phyloP scores from a whole-genome alignment of 306 rosid genomes.

The Herpetospermum pedunculosum region DNA sequence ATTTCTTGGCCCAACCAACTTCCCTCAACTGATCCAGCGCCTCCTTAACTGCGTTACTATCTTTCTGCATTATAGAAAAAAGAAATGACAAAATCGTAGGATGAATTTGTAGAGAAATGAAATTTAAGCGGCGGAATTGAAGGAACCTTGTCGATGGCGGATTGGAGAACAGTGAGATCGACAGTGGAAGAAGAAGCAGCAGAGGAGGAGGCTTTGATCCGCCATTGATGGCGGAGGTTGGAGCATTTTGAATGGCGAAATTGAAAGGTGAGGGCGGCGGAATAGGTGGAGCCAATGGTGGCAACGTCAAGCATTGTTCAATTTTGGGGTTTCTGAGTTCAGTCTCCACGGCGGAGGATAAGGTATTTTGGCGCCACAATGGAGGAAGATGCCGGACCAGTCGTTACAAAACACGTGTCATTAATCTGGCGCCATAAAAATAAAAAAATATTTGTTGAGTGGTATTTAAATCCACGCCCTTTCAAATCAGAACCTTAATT shows the following conservation, averaged over 20 bases:
- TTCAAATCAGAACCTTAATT: constrained; percentile 3
- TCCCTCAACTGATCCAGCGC: constrained; percentile 70
- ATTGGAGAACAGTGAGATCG: constrained; percentile 58
- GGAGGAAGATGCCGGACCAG: background rate
- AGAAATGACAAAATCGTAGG: too few relatives aligned
- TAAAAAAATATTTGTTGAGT: constrained; percentile 14
- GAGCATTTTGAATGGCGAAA: constrained; percentile 6
- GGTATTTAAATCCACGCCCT: constrained; percentile 29
- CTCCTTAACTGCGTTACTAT: constrained; percentile 66
- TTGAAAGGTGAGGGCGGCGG: background rate
- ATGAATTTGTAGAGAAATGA: background rate
- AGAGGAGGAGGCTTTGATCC: constrained; percentile 45
- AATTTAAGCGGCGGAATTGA: background rate
- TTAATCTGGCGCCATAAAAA: background rate
- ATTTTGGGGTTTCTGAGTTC: background rate
- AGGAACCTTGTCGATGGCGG: constrained; percentile 78
- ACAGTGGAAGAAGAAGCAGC: constrained; percentile 72
- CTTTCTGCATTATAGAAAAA: constrained; percentile 42
- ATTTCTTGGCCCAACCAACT: constrained; percentile 88
- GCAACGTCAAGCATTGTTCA: background rate
- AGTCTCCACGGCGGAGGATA: background rate
- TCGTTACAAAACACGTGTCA: background rate
- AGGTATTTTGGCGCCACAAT: constrained; percentile 15
- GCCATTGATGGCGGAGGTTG: constrained; percentile 21
- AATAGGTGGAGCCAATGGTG: background rate